phyloP scores from a whole-genome alignment of 176 grass and related monocot species.

The Pontederia crassipes region DNA sequence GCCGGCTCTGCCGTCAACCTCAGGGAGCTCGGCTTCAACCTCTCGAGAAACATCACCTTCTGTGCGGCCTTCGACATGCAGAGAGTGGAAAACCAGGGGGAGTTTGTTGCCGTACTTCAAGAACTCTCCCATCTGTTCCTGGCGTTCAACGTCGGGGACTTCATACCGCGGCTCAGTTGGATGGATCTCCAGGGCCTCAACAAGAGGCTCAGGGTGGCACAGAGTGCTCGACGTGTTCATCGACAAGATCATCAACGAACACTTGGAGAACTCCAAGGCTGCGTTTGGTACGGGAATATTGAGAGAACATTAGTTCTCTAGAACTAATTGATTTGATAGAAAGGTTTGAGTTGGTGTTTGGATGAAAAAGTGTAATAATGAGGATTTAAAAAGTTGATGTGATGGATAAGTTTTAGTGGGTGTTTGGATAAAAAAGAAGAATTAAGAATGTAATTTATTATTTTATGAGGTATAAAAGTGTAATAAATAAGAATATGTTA shows the following conservation, averaged over 20 bases:
- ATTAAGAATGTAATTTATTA: too few relatives aligned
- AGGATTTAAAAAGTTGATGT: too few relatives aligned
- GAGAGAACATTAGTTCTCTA: too few relatives aligned
- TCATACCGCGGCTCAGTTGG: conserved; percentile 26
- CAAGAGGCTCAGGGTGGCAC: conserved; percentile 37
- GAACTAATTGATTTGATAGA: too few relatives aligned
- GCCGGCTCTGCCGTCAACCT: conserved; percentile 42
- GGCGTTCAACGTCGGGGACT: conserved; percentile 67
- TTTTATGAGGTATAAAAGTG: too few relatives aligned
- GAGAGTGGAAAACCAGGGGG: conserved; percentile 33
- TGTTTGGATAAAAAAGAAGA: too few relatives aligned
- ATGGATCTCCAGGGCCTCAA: conserved; percentile 62
- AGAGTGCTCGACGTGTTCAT: conserved; percentile 68
- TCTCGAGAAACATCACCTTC: conserved; percentile 78
- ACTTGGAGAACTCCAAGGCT: conserved; percentile 52
- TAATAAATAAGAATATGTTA: too few relatives aligned
- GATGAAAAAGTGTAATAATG: too few relatives aligned
- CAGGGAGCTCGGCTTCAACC: conserved; percentile 63
- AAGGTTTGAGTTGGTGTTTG: too few relatives aligned
- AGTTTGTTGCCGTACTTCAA: conserved; percentile 81
- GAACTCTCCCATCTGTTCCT: conserved; percentile 92
- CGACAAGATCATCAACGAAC: conserved; percentile 92
- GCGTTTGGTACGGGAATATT: too few relatives aligned
- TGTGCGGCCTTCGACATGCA: conserved; percentile 65
- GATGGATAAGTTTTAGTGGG: too few relatives aligned